A percentile compares a stretch with the other conserved stretches of the same genome.
phyloP scores from a whole-genome alignment of 2,329 filamentous ascomycete genomes.

The Coniochaeta hoffmannii region DNA sequence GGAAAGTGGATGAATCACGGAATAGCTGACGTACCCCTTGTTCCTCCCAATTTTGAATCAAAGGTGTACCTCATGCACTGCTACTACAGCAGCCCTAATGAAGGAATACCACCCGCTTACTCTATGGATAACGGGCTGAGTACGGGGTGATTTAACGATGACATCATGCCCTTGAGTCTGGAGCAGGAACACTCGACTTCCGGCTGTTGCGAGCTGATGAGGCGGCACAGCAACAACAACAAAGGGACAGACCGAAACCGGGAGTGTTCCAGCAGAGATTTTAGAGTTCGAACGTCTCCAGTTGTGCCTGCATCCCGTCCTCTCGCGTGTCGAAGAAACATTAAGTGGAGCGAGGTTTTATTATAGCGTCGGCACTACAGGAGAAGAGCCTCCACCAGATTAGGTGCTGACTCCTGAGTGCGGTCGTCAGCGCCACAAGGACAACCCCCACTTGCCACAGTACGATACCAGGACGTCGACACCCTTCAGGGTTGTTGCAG shows the following conservation, averaged over 20 bases:
- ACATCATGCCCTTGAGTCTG: too few species aligned
- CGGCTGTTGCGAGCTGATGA: background rate
- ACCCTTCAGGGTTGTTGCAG: background rate
- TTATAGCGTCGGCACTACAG: background rate
- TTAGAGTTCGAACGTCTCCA: background rate
- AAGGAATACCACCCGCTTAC: too few species aligned
- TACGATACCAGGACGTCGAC: background rate
- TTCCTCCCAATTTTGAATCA: background rate
- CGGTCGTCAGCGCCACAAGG: background rate
- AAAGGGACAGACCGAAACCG: too few species aligned
- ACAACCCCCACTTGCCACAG: background rate
- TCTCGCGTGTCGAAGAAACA: background rate
- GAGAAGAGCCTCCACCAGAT: background rate
- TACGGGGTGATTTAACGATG: too few species aligned
- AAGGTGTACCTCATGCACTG: too few species aligned
- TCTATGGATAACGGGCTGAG: too few species aligned
- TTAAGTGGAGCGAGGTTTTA: background rate
- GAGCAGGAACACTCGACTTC: too few species aligned
- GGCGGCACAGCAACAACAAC: too few species aligned
- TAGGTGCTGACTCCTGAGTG: background rate
- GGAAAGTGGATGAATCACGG: background rate
- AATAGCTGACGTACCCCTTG: conserved; percentile 1
- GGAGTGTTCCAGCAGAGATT: too few species aligned
- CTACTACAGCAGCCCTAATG: too few species aligned
- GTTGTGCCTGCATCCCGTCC: background rate